Conservation (phyloP, 495 filamentous ascomycete species). For the Terfezia claveryi region DNA sequence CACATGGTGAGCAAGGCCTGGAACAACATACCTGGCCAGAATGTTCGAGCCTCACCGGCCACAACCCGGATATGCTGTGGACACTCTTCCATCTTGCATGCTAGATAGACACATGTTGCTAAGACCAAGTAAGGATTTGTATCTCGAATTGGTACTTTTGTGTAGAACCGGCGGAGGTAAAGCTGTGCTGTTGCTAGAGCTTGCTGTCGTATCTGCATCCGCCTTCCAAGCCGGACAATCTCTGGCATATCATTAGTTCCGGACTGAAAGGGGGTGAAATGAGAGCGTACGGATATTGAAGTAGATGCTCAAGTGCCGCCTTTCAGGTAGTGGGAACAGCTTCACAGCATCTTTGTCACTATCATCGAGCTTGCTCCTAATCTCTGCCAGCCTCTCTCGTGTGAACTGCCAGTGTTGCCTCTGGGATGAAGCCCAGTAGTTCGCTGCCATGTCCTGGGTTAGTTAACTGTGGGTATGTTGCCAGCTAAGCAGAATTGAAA, state of each 20-base stretch:
- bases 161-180: slow-evolving; percentile 86
- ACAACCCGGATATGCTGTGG: slow-evolving; percentile 88
- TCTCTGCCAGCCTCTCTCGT: slow-evolving; percentile 47
- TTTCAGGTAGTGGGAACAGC: slow-evolving; percentile 60
- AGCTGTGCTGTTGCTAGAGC: slow-evolving; percentile 85
- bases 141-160: slow-evolving; percentile 67
- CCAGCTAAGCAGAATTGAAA: no score
- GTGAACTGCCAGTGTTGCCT: slow-evolving; percentile 76
- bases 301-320: slow-evolving; percentile 68
- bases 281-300: slow-evolving; percentile 58
- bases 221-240: slow-evolving; percentile 57
- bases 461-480: no score
- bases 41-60: slow-evolving; percentile 57
- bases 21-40: slow-evolving; percentile 54
- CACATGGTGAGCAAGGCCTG: background rate
- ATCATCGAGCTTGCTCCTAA: slow-evolving; percentile 50
- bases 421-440: slow-evolving; percentile 92
- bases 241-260: slow-evolving; percentile 28
- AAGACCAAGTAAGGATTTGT: slow-evolving; percentile 88
- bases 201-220: slow-evolving; percentile 62
- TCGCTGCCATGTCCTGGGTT: slow-evolving; percentile 52
- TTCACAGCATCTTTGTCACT: slow-evolving; percentile 46
- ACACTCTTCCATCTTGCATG: slow-evolving; percentile 96
- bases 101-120: slow-evolving; percentile 78
- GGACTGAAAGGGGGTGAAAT: background rate